A percentile compares a stretch with the other conserved stretches of the same genome.
These are phyloP conservation scores for Geotrichum australiense DNA, from an alignment of 1,139 yeast genomes.

Conservation along the genomic window DNA sequence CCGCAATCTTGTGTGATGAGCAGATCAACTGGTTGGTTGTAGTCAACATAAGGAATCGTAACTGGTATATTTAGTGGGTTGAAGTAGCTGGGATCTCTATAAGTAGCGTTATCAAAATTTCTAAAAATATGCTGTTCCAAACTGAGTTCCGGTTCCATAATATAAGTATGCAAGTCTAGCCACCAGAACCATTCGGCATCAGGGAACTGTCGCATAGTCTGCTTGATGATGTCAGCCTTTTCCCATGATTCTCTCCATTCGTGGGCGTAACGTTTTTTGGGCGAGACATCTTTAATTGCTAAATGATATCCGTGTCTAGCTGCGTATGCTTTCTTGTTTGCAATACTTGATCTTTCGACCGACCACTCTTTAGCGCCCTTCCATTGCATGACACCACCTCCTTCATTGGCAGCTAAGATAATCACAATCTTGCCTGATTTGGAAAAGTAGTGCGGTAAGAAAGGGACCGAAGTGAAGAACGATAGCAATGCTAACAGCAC, in stretches of 20 bases:
- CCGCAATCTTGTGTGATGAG: slow-evolving; percentile 94
- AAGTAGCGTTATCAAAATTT: slow-evolving; percentile 60
- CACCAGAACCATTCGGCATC: slow-evolving; percentile 99
- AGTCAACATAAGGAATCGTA: slow-evolving; percentile 74
- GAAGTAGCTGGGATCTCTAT: slow-evolving; percentile 57
- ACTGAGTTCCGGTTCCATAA: slow-evolving; percentile 88
- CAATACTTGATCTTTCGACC: slow-evolving; percentile 82
- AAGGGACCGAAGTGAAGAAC: slow-evolving; percentile 36
- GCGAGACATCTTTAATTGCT: slow-evolving; percentile 82
- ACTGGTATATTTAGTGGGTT: slow-evolving; percentile 66
- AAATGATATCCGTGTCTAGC: slow-evolving; percentile 83
- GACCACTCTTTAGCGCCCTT: slow-evolving; percentile 98
- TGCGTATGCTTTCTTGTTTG: slow-evolving; percentile 85
- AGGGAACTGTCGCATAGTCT: slow-evolving; percentile 92
- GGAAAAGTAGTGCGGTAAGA: slow-evolving; percentile 34
- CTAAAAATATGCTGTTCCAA: slow-evolving; percentile 74
- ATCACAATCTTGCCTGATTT: slow-evolving; percentile 61
- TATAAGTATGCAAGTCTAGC: slow-evolving; percentile 89
- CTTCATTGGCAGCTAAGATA: slow-evolving; percentile 90
- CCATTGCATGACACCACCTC: slow-evolving; percentile 97
- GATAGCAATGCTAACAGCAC: slow-evolving; percentile 30
- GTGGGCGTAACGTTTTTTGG: slow-evolving; percentile 84
- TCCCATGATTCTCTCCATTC: slow-evolving; percentile 99
- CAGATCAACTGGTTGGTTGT: slow-evolving; percentile 64
- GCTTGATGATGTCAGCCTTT: slow-evolving; percentile 84